Base-by-base conservation (phyloP, 805 yeast genomes). In the Yarrowia keelungensis region DNA sequence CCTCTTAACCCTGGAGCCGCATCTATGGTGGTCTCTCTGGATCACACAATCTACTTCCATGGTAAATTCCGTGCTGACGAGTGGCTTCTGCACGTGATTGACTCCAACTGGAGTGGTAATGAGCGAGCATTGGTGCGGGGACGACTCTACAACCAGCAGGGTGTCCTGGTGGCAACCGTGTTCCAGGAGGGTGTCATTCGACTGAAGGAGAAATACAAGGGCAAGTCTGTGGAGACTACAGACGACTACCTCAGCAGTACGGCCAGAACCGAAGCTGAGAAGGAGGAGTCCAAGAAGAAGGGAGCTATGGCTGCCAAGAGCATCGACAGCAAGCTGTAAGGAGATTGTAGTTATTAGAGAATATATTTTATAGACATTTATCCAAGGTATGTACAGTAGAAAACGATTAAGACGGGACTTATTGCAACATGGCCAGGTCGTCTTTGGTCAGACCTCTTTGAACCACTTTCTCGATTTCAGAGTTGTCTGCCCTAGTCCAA, bases 151-250 rank as follows among this genome's bases (percentile, higher is more conserved):
- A 96, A 94, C 79, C 88, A 87, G 73, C 98, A 95, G 77, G 99
- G 99, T 77, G 86, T 92, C 0, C 80, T 95, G 56, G 98, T 95
- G 2, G 97, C 91, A 72, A 98, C 99, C 1, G 82, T 94, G 68
- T 76, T 86, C 9, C 94, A 90, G 76, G 92, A 89, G 75, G 92
- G 91, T 0, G 78, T 87, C 69, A 84, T 74, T 64, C 47, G 71
- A 46, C 19, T 70, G 35, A 70, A 69, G 46, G 68, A 69, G 36
- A 64, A 49, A n/a, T 39, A 42, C 45, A 66, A 41, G 43, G 67
- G 67, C 16, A 38, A 39, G 46, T 14, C 38, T 9, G 67, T 62
- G 32, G 67, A 62, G 47, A 62, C 54, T 19, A 47, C 56, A 10
- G 67, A 62, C 22, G 67, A 62, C 14, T 62, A 62, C 15, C 39